A percentile compares a stretch with the other conserved stretches of the same genome.
phyloP scores from a whole-genome alignment of 495 filamentous ascomycete species.

The Echria macrotheca region DNA sequence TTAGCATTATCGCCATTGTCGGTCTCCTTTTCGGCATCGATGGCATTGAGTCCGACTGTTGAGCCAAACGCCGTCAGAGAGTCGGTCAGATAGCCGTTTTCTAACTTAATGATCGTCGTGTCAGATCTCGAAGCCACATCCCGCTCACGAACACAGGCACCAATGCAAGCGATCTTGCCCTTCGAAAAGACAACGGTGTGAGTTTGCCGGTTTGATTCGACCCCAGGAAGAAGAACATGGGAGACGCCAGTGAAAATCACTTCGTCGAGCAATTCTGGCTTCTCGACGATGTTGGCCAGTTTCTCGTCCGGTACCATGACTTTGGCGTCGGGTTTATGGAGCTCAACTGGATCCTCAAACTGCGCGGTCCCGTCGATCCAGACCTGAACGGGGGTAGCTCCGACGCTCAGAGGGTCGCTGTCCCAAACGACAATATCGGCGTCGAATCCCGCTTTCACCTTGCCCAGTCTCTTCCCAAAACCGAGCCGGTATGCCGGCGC shows the following conservation, averaged over 20 bases:
- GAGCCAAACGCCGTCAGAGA: slow-evolving; percentile 51
- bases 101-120: slow-evolving; percentile 37
- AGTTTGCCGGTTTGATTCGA: slow-evolving; percentile 9
- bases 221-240: slow-evolving; percentile 26
- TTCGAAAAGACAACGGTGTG: slow-evolving; percentile 37
- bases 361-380: slow-evolving; percentile 59
- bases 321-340: slow-evolving; percentile 30
- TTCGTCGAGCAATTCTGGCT: slow-evolving; percentile 25
- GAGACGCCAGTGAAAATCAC: slow-evolving; percentile 47
- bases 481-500: slow-evolving; percentile 56
- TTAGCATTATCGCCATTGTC: slow-evolving; percentile 36
- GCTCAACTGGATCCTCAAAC: slow-evolving; percentile 39
- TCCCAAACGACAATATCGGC: slow-evolving; percentile 65
- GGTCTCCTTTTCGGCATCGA: slow-evolving; percentile 46
- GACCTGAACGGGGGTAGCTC: slow-evolving; percentile 56
- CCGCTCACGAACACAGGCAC: slow-evolving; percentile 35
- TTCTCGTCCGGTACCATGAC: slow-evolving; percentile 24
- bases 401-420: slow-evolving; percentile 55
- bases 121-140: slow-evolving; percentile 23
- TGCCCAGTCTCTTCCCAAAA: slow-evolving; percentile 54
- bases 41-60: slow-evolving; percentile 51
- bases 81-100: slow-evolving; percentile 51
- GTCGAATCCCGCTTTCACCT: slow-evolving; percentile 57
- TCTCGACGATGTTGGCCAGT: slow-evolving; percentile 28
- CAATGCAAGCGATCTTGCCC: slow-evolving; percentile 47